Evolutionary conservation across 345 rosid species (phyloP), one percentile per base, ranked within the genome.

Genomic region (Salix suchowensis): DNA sequence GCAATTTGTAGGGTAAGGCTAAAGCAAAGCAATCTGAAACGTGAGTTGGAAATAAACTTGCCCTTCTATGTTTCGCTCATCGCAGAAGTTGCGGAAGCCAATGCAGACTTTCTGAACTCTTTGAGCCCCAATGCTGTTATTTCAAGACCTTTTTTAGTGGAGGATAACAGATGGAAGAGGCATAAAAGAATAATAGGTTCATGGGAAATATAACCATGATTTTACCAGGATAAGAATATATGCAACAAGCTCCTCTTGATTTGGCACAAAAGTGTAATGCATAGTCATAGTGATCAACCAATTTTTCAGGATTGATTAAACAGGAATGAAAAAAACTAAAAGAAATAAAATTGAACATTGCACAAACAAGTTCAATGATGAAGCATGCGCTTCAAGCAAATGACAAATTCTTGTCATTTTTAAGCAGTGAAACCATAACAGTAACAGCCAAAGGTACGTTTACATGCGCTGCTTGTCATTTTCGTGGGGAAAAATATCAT

Each of bases 71-170:
- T 85, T 87, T 67, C 40, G 75, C 76, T 82, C 87, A 13, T 86
- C 86, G 58, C 91, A 86, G 71, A 23, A 80, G 80, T 82, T 82
- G 62, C 91, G 82, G 77, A 87, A 86, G 68, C 71, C 71, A 68
- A 86, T 79, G 84, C 92, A 89, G 42, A 52, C 82, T 48, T 68
- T 86, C 32, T 85, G 90, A 83, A 89, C 92, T 71, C 88, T 88
- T 28, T 87, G 86, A 30, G 88, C 90, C 15, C 92, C 92, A 32
- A 89, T 77, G 83, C 92, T 89, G 86, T 75, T 48, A 68, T 68
- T 48, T 64, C 74, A 48, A 75, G 62, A 66, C 36, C 74, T n/a
- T 34, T 36, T 48, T 76, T 7, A 46, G 21, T 50, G 14, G 9
- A 32, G 6, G 30, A 74, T 11, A 44, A 42, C 34, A 7, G 74